Conservation (phyloP, 2,329 filamentous ascomycete genomes). For the Colletotrichum sp. region DNA sequence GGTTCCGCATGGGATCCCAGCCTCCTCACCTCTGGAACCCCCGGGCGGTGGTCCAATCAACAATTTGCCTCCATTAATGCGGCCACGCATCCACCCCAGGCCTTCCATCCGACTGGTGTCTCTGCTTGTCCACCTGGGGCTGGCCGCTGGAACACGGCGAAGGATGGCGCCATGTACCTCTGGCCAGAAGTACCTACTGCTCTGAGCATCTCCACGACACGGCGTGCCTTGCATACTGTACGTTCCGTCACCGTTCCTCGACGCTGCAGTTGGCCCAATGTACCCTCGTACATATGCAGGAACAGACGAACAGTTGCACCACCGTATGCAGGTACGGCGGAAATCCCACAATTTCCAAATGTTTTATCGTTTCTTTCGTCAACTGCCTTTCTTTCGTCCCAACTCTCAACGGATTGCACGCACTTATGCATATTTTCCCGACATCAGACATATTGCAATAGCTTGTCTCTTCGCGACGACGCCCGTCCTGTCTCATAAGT, state of each 20-base stretch:
- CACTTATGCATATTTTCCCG: background rate
- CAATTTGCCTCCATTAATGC: conserved; percentile 22
- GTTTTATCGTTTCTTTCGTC: background rate
- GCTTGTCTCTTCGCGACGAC: background rate
- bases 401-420: background rate
- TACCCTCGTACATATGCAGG: conserved; percentile 18
- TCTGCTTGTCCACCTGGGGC: background rate
- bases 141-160: background rate
- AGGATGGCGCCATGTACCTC: background rate
- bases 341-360: background rate
- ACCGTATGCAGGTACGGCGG: conserved; percentile 19
- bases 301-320: conserved; percentile 15
- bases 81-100: conserved; percentile 3
- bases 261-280: background rate
- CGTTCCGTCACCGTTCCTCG: background rate
- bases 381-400: background rate
- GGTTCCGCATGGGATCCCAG: conserved; percentile 7
- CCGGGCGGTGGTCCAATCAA: conserved; percentile 10
- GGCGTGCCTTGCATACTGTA: conserved; percentile 17
- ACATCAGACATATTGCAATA: background rate
- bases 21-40: background rate
- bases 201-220: background rate
- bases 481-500: background rate
- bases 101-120: background rate
- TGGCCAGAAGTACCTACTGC: background rate